phyloP scores from a whole-genome alignment of 139 green algal genomes.

The Volvox africanus region DNA sequence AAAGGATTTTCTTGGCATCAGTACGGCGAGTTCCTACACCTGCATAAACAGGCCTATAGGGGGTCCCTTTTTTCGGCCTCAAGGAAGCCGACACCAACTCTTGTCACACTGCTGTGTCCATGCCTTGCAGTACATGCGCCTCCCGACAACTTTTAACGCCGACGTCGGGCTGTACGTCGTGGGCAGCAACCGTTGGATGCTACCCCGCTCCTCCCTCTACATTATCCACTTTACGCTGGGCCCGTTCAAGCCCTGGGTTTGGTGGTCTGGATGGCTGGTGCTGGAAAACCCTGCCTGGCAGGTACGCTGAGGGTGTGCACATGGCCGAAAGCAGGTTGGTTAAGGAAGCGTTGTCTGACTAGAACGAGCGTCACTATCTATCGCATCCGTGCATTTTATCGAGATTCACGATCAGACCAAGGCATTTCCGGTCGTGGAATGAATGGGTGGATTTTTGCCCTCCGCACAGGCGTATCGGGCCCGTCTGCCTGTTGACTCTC shows the following conservation, averaged over 20 bases:
- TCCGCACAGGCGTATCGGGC: background rate
- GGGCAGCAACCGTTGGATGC: slow-evolving; percentile 74
- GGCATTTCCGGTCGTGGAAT: no score
- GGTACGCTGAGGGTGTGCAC: slow-evolving; percentile 9
- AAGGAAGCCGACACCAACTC: no score
- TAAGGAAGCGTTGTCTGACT: background rate
- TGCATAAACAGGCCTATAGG: no score
- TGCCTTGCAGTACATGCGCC: slow-evolving; percentile 59
- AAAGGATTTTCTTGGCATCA: no score
- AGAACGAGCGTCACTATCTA: no score
- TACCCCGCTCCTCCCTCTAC: slow-evolving; percentile 62
- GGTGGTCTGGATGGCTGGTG: slow-evolving; percentile 78
- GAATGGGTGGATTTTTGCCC: no score
- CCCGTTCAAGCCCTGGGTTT: slow-evolving; percentile 85
- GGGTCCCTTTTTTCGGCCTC: no score
- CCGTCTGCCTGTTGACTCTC: slow-evolving; percentile 20
- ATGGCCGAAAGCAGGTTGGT: background rate
- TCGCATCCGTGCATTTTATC: no score
- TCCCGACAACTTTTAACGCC: slow-evolving; percentile 80
- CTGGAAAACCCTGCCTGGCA: slow-evolving; percentile 59
- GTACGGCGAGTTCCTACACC: no score
- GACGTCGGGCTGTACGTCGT: slow-evolving; percentile 85
- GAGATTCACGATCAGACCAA: no score
- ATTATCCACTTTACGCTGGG: slow-evolving; percentile 86
- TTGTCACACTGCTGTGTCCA: no score